Conservation (phyloP, 352 stramenopile species). For the Albugo laibachii region DNA sequence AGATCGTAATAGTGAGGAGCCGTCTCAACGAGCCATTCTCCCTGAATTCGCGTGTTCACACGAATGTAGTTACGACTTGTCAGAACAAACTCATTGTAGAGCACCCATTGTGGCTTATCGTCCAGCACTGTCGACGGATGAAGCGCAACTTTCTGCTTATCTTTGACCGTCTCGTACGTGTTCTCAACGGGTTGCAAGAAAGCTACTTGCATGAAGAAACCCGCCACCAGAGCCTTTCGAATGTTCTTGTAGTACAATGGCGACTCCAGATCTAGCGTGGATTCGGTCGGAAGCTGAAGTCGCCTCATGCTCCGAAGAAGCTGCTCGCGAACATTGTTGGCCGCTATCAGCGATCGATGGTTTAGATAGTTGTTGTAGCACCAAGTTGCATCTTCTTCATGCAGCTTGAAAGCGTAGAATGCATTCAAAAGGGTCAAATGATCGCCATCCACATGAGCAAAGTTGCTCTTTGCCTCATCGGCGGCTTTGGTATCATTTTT, state of each 20-base stretch:
- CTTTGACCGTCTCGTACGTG: constrained; percentile 98
- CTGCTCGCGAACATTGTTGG: constrained; percentile 97
- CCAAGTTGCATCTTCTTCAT: constrained; percentile 94
- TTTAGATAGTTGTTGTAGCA: constrained; percentile 95
- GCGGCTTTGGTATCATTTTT: constrained; percentile 98
- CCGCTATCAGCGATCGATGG: constrained; percentile 92
- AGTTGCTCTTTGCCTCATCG: constrained; percentile 96
- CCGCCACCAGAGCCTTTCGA: constrained; percentile 92
- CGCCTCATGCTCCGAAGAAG: constrained; percentile 92
- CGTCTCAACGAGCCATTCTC: constrained; percentile 96
- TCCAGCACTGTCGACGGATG: constrained; percentile 95
- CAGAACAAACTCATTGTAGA: constrained; percentile 99
- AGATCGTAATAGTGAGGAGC: constrained; percentile 99
- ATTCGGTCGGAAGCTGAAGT: constrained; percentile 73
- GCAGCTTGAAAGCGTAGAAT: constrained; percentile 97
- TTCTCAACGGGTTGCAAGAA: constrained; percentile 87
- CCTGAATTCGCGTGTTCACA: constrained; percentile 90
- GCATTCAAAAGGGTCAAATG: constrained; percentile 94
- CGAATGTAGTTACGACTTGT: constrained; percentile 99
- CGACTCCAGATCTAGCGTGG: constrained; percentile 52
- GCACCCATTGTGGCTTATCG: constrained; percentile 85
- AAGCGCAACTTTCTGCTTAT: constrained; percentile 93
- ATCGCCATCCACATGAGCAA: constrained; percentile 93
- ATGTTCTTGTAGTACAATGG: constrained; percentile 60
- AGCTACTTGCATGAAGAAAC: constrained; percentile 99